These are phyloP conservation scores for Kurtzmaniella quercitrusa DNA, from an alignment of 1,139 yeast genomes.

Conservation along the genomic window DNA sequence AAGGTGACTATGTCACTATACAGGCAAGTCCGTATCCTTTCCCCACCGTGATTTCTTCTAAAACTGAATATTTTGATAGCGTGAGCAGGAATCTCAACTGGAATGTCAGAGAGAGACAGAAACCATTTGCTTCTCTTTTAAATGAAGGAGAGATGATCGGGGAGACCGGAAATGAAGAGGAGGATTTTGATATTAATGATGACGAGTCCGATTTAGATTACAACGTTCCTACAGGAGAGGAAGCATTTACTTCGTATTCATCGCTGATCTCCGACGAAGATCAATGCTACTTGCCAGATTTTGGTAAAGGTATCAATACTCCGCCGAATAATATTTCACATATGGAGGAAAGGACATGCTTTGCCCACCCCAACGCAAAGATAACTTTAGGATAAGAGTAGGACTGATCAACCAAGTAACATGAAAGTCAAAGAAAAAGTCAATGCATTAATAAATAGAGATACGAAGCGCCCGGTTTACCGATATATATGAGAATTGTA, in stretches of 20 bases:
- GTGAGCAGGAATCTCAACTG: constrained; percentile 81
- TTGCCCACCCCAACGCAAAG: constrained; percentile 40
- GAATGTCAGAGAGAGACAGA: constrained; percentile 81
- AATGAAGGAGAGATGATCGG: constrained; percentile 7
- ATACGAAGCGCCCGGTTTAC: too few species aligned
- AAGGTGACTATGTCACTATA: constrained; percentile 75
- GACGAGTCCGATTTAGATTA: constrained; percentile 6
- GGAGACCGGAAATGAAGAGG: not conserved
- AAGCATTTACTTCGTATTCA: not conserved
- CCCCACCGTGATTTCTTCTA: constrained; percentile 75
- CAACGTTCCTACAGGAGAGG: not conserved
- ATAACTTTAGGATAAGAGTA: constrained; percentile 17
- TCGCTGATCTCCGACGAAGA: constrained; percentile 2
- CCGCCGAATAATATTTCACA: constrained; percentile 24
- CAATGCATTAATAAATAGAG: too few species aligned
- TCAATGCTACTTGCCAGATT: constrained; percentile 21
- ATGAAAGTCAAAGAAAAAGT: too few species aligned
- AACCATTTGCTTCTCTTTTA: constrained; percentile 46
- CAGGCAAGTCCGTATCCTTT: constrained; percentile 80
- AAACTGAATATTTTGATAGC: constrained; percentile 77
- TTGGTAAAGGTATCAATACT: constrained; percentile 26
- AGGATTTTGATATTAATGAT: constrained; percentile 28
- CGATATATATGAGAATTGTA: too few species aligned
- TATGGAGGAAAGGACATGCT: constrained; percentile 33
- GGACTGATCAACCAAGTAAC: too few species aligned